These are phyloP conservation scores for Chytriomyces hyalinus DNA, from an alignment of 192 early-diverging fungal species.

Conservation along the genomic window DNA sequence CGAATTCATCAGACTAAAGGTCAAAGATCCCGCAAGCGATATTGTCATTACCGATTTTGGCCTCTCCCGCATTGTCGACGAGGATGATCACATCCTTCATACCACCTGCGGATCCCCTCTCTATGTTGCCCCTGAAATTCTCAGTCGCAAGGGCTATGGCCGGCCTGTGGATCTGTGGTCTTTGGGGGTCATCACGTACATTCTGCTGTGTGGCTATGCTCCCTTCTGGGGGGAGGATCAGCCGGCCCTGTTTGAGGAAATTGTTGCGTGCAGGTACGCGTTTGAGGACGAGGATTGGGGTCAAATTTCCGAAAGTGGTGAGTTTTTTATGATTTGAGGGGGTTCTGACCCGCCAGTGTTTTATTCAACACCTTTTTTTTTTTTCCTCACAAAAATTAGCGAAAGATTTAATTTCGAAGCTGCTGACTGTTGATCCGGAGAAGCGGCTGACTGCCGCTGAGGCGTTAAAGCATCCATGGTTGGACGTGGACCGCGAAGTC, in stretches of 20 bases:
- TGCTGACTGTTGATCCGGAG: conserved; percentile 71
- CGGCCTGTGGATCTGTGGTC: conserved; percentile 59
- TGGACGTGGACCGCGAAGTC: conserved; percentile 33
- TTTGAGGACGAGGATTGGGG: conserved; percentile 62
- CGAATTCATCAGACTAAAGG: conserved; percentile 6
- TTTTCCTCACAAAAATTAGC: conserved; percentile 46
- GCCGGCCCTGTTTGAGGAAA: conserved; percentile 65
- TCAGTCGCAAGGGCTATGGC: conserved; percentile 70
- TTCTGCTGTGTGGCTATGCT: conserved; percentile 61
- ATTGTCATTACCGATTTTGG: conserved; percentile 73
- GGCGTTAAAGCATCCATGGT: conserved; percentile 55
- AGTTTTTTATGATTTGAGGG: not conserved
- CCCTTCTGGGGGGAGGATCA: conserved; percentile 61
- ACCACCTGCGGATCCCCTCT: conserved; percentile 68
- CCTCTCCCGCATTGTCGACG: conserved; percentile 64
- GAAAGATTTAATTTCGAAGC: conserved; percentile 76
- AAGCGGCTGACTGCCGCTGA: conserved; percentile 61
- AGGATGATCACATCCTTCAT: conserved; percentile 61
- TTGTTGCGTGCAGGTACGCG: conserved; percentile 70
- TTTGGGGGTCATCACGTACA: conserved; percentile 70
- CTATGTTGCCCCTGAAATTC: conserved; percentile 62
- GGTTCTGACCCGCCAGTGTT: not conserved
- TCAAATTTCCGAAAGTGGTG: conserved; percentile 41
- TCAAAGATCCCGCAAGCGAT: not conserved
- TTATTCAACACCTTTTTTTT: conserved; percentile 14